These are phyloP conservation scores for Tuber microsphaerosporum DNA, from an alignment of 495 filamentous ascomycete genomes.

Conservation along the genomic window DNA sequence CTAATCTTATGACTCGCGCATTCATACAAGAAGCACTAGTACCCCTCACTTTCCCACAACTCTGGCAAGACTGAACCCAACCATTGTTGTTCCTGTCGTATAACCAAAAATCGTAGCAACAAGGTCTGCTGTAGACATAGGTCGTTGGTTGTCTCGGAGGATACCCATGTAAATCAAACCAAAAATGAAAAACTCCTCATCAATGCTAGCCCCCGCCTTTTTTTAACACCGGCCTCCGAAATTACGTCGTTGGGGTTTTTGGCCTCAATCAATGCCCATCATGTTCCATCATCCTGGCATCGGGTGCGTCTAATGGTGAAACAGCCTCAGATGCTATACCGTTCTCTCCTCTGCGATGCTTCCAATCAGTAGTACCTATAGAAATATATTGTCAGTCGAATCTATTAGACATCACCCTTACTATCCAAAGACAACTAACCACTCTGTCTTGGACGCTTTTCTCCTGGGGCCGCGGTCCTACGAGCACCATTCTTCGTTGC, in stretches of 20 bases:
- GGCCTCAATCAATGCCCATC: slow-evolving; percentile 31
- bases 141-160: not conserved
- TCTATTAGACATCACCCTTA: not conserved
- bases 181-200: slow-evolving; percentile 25
- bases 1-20: not conserved
- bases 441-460: slow-evolving; percentile 37
- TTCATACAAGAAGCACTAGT: not conserved
- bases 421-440: slow-evolving; percentile 24
- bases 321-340: slow-evolving; percentile 14
- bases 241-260: not conserved
- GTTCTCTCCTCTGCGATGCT: slow-evolving; percentile 33
- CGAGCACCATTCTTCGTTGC: slow-evolving; percentile 14
- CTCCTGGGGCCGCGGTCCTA: slow-evolving; percentile 3
- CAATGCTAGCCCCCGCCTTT: slow-evolving; percentile 9
- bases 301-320: slow-evolving; percentile 30
- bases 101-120: not conserved
- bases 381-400: slow-evolving; percentile 18
- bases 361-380: slow-evolving; percentile 35
- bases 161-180: not conserved
- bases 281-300: slow-evolving; percentile 35
- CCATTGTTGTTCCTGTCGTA: not conserved
- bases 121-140: not conserved
- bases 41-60: not conserved
- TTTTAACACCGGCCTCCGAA: slow-evolving; percentile 8
- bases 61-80: not conserved